Percentiles rank a stretch among this genome's conserved stretches.
These are phyloP conservation scores for Fusarium sp. DNA, from an alignment of 2,329 filamentous ascomycete species.

Conservation along the genomic window DNA sequence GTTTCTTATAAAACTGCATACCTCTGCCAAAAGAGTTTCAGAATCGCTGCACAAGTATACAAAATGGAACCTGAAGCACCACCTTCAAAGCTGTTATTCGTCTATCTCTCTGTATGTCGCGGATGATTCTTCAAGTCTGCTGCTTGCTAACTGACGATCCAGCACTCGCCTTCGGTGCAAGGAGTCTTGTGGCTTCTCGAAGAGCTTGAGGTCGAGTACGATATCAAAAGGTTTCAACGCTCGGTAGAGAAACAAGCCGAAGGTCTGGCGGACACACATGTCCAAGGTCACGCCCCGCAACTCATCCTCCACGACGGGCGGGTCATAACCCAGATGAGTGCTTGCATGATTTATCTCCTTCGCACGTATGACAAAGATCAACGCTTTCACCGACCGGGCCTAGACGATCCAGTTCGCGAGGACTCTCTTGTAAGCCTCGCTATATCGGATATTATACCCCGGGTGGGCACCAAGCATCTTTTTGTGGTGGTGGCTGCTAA, in stretches of 20 bases:
- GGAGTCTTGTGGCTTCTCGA: background rate
- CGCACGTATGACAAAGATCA: background rate
- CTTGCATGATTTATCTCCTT: background rate
- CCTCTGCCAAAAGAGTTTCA: too few species aligned
- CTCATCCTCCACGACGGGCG: background rate
- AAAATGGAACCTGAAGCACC: too few species aligned
- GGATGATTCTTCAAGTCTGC: too few species aligned
- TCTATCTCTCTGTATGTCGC: too few species aligned
- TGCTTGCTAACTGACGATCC: too few species aligned
- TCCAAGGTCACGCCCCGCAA: slow-evolving; percentile 3
- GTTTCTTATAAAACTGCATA: too few species aligned
- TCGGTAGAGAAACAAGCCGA: background rate
- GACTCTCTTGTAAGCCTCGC: slow-evolving; percentile 6
- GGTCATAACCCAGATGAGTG: slow-evolving; percentile 4
- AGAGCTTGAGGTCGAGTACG: background rate
- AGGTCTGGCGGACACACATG: background rate
- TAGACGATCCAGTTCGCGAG: background rate
- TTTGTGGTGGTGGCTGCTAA: background rate
- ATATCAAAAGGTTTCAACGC: background rate
- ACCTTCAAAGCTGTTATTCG: too few species aligned
- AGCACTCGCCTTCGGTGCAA: too few species aligned
- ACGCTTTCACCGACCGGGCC: background rate
- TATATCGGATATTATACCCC: background rate
- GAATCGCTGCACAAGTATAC: too few species aligned
- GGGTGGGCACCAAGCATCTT: background rate